Evolutionary conservation across 2,329 filamentous ascomycete species (phyloP), one percentile per base, ranked within the genome.

Genomic region (Neonectria coccinea): DNA sequence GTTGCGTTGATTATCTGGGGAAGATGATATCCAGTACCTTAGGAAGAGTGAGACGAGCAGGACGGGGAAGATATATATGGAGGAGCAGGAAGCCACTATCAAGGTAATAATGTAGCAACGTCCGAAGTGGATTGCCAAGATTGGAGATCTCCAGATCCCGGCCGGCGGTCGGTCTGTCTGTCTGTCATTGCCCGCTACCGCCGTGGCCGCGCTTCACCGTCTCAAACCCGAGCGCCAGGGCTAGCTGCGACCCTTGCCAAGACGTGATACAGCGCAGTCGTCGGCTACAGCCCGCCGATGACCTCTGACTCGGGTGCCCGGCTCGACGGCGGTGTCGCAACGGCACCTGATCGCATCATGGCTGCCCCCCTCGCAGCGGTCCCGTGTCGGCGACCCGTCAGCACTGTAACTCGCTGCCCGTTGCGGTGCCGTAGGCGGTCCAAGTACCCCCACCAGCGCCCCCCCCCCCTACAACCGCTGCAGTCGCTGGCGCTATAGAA

Each of bases 401-500:
- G 25, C 45, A 29, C 45, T 48, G 22, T 27, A 48, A 11, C 42
- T 20, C 42, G 18, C 42, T 22, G 42, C 12, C 20, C 44, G 12
- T 10, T 29, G 2, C 6, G 6, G n/a, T 29, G 48, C 25, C 25
- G 25, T 25, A 25, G 25, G 25, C 25, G 25, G 25, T 25, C 25
- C 25, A 25, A 25, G 25, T 25, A 41, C 48, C 48, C 48, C 48
- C 29, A 33, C 48, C 16, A 29, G 9, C 12, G 20, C 11, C 44
- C 41, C 41, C 25, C 11, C 44, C 41, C 41, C 25, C 45, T 59
- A 27, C 48, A 52, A 41, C 50, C 61, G 61, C 61, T 55, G 36
- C 33, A 55, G 20, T 50, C 61, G 56, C 61, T 45, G 14, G 12
- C 44, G 51, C 61, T 51, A 59, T 33, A 25, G 50, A 47, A 27